phyloP scores from a whole-genome alignment of 1,284 basidiomycete genomes.

The Leccinum fallax region DNA sequence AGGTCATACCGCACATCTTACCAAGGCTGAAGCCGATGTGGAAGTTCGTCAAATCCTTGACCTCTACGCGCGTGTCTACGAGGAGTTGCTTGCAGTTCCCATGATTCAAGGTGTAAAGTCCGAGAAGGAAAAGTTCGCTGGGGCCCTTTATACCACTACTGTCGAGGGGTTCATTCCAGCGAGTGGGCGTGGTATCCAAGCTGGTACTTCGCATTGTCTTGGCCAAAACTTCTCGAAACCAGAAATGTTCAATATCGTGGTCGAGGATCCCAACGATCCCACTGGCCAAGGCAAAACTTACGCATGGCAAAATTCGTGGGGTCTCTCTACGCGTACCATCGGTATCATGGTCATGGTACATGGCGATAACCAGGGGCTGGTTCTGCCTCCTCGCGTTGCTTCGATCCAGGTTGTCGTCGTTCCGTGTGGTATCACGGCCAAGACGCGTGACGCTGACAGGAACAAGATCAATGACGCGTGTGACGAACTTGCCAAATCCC shows the following conservation, averaged over 20 bases:
- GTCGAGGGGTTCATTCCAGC: slow-evolving; percentile 98
- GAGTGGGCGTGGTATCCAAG: slow-evolving; percentile 97
- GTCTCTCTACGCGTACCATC: slow-evolving; percentile 93
- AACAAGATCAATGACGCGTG: slow-evolving; percentile 79
- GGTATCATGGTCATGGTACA: slow-evolving; percentile 99
- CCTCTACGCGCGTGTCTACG: slow-evolving; percentile 95
- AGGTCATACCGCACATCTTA: slow-evolving; percentile 95
- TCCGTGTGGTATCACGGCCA: slow-evolving; percentile 90
- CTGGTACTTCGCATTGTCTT: slow-evolving; percentile 95
- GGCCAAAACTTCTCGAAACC: slow-evolving; percentile 97
- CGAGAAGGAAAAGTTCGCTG: slow-evolving; percentile 99
- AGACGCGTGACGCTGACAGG: slow-evolving; percentile 73
- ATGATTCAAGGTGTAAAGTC: slow-evolving; percentile 98
- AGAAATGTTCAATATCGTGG: slow-evolving; percentile 97
- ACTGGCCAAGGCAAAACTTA: slow-evolving; percentile 70
- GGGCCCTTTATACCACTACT: slow-evolving; percentile 97
- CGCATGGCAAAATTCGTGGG: slow-evolving; percentile 99
- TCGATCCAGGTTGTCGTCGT: slow-evolving; percentile 90
- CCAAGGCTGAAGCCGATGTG: slow-evolving; percentile 85
- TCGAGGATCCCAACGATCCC: slow-evolving; percentile 88
- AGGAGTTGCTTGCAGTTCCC: slow-evolving; percentile 95
- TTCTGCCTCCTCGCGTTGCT: slow-evolving; percentile 95
- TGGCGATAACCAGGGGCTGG: slow-evolving; percentile 96
- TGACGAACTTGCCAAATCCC: slow-evolving; percentile 69
- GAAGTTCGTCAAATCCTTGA: slow-evolving; percentile 96